Base-by-base conservation (phyloP, 2,329 filamentous ascomycete species). In the Curvularia spicifera region DNA sequence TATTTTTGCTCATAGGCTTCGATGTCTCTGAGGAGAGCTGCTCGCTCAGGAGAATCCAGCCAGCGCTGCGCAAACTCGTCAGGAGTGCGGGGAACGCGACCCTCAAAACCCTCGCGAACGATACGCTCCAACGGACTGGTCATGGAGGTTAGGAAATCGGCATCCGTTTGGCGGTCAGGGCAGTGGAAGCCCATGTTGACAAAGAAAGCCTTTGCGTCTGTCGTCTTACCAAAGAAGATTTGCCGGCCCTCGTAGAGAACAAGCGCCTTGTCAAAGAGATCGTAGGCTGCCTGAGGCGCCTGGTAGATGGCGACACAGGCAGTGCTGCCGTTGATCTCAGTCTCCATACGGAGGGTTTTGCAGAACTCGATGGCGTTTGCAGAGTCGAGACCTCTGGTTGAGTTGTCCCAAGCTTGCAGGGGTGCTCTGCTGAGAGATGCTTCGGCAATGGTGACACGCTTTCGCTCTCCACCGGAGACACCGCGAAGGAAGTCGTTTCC, bases 381-480 rank as follows among this genome's bases (percentile, higher is more conserved):
- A 31, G 85, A 89, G 77, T 92, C 89, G 31, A 91, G 81, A 76
- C 89, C 89, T 78, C 89, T 83, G 26, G 89, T 91, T 40, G 85
- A 88, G 79, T 91, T 91, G 70, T 91, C 91, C 91, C 91, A 95
- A 59, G 87, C 89, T 72, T 91, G 88, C 1, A 87, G 74, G 0
- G 83, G 83, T 0, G 85, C 84, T 33, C 82, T 80, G 15, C 88
- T 88, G 10, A 93, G 80, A 59, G 89, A 84, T 64, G 91, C 91
- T 76, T 95, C 91, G 1, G 89, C 90, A 60, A 95, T 92, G 44
- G 87, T 90, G 5, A 96, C 91, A 72, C 92, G 87, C 79, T 95
- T 93, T 73, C 88, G 83, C 81, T 92, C 89, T 71, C 89, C 90
- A 71, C 89, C 89, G 28, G 86, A 89, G 9, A 92, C 89, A 75